Conservation (phyloP, 179 eudicot genomes). For the Patellifolia procumbens region DNA sequence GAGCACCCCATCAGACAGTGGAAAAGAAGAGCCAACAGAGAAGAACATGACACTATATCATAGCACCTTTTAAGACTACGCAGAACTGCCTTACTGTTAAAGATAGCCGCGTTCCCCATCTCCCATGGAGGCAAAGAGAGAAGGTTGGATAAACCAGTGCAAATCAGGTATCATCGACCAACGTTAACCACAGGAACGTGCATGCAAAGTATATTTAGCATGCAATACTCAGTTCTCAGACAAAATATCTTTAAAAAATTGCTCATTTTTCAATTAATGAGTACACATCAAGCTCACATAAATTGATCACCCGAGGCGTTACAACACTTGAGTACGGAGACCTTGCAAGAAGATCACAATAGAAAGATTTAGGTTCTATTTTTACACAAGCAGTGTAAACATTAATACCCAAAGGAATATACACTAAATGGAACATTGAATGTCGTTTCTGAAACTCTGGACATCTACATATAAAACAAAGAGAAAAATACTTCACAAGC, state of each 20-base stretch:
- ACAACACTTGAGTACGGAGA: neutral
- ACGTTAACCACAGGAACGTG: neutral
- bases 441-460: neutral
- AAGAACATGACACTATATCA: neutral
- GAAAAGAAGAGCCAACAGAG: neutral
- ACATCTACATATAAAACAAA: neutral
- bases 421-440: neutral
- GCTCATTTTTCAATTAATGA: neutral
- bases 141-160: no score
- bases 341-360: neutral
- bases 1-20: neutral
- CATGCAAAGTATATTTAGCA: neutral
- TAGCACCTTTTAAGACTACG: neutral
- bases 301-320: no score
- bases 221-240: neutral
- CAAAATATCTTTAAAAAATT: neutral
- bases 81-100: neutral
- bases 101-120: neutral
- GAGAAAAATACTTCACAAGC: neutral
- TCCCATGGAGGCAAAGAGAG: neutral
- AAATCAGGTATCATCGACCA: neutral
- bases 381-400: neutral
- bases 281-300: neutral
- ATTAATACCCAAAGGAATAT: neutral
- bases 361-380: neutral